These are phyloP conservation scores for Yarrowia phangngaensis DNA, from an alignment of 805 yeast genomes.

Conservation along the genomic window DNA sequence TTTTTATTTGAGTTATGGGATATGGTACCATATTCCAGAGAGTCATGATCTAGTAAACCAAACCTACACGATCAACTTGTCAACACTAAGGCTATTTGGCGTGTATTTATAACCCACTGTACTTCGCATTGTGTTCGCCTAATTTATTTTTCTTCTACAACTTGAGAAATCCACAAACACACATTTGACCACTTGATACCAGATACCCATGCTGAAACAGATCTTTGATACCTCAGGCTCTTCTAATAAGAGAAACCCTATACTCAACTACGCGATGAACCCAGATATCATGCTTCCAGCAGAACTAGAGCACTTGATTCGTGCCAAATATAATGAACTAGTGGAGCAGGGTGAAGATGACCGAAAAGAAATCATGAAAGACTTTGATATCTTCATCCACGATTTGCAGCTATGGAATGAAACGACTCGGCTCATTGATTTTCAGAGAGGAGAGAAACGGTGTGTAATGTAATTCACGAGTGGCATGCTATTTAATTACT, in stretches of 20 bases:
- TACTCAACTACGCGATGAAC: constrained; percentile 12
- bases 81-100: too few species aligned
- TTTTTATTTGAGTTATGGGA: too few species aligned
- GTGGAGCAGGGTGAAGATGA: constrained; percentile 13
- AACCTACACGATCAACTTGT: too few species aligned
- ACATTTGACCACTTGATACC: too few species aligned
- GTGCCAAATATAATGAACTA: constrained; percentile 17
- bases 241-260: constrained; percentile 6
- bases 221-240: constrained; percentile 8
- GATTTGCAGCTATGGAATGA: constrained; percentile 21
- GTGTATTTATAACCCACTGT: too few species aligned
- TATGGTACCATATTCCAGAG: too few species aligned
- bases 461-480: constrained; percentile 14
- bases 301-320: constrained; percentile 16
- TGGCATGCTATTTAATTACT: constrained; percentile 12
- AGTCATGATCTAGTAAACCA: too few species aligned
- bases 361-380: constrained; percentile 17
- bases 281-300: constrained; percentile 16
- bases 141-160: too few species aligned
- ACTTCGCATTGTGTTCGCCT: too few species aligned
- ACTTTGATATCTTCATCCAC: constrained; percentile 10
- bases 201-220: too few species aligned
- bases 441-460: constrained; percentile 19
- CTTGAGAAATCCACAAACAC: too few species aligned
- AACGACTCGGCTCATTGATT: constrained; percentile 13